Base-by-base conservation (phyloP, 306 rosid genomes). In the Echinosophora koreensis region DNA sequence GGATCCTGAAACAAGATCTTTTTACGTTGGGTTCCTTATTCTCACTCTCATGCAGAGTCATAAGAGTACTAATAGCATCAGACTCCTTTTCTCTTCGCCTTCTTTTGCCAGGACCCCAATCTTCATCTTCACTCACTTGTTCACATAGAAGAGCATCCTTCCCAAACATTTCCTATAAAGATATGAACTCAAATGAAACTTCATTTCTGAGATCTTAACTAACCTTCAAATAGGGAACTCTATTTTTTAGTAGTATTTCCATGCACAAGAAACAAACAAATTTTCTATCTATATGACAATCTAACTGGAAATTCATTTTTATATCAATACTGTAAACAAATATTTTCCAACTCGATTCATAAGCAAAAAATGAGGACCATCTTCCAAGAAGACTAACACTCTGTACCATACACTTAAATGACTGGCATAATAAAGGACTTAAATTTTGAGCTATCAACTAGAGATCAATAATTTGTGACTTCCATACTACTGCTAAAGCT, bases 151-250 rank as follows among this genome's bases (percentile, higher is more conserved):
- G 88, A 73, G 83, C 96, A 78, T 91, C 97, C 86, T 88, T 94
- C 71, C 98, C 98, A 86, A 94, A 94, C 98, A 94, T 94, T 89
- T 94, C 98, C 97, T 94, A 39, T 42, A 44, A 64, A 75, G 55
- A 76, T 57, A 58, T 39, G 64, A 41, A 58, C 9, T 28, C 34
- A 50, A 13, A 71, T 70, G 72, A 60, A 66, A 62, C 57, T 50
- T 41, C 61, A 81, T 35, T 77, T 14, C 46, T 47, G 35, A 32
- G 16, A 69, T 63, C 30, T n/a, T 7, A 58, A 35, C 22, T 28
- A 37, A 68, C 5, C 28, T 69, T 70, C 46, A 65, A 16, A 32
- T 9, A 7, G 17, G 44, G 44, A 70, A 50, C 42, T 72, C 8
- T 13, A 46, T 28, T 54, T 42, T 83, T 54, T n/a, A 18, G 66